Conservation (phyloP, 176 grass and related monocot genomes). For the Oryza longistaminata region DNA sequence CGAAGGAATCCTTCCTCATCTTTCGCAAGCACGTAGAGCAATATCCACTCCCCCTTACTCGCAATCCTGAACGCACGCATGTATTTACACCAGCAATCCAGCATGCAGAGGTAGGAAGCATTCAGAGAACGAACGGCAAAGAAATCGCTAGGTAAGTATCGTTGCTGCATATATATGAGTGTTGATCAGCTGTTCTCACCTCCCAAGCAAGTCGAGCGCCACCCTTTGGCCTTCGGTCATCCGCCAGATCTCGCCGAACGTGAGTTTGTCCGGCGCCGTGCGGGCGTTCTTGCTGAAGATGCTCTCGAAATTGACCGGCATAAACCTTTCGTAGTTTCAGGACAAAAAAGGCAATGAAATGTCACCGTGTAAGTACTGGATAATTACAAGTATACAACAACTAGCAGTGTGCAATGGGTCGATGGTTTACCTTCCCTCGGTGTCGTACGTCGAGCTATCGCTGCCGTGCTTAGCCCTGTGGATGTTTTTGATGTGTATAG, state of each 20-base stretch:
- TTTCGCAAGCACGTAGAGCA: constrained; percentile 63
- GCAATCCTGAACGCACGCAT: constrained; percentile 39
- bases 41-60: constrained; percentile 64
- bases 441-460: constrained; percentile 68
- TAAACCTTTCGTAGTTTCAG: constrained; percentile 42
- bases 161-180: not conserved
- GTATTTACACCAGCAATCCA: not conserved
- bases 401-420: not conserved
- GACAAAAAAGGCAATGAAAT: not conserved
- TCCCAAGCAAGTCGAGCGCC: constrained; percentile 47
- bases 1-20: constrained; percentile 70
- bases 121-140: not conserved
- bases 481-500: constrained; percentile 77
- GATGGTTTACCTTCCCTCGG: constrained; percentile 69
- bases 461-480: constrained; percentile 77
- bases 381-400: not conserved
- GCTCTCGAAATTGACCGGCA: constrained; percentile 84
- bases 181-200: constrained; percentile 29
- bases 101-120: not conserved
- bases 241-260: constrained; percentile 54
- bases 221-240: constrained; percentile 63
- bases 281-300: constrained; percentile 82
- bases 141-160: not conserved
- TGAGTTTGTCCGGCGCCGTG: constrained; percentile 50
- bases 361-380: not conserved